phyloP scores from a whole-genome alignment of 2,329 filamentous ascomycete species.

The Penicillium corylophilum region DNA sequence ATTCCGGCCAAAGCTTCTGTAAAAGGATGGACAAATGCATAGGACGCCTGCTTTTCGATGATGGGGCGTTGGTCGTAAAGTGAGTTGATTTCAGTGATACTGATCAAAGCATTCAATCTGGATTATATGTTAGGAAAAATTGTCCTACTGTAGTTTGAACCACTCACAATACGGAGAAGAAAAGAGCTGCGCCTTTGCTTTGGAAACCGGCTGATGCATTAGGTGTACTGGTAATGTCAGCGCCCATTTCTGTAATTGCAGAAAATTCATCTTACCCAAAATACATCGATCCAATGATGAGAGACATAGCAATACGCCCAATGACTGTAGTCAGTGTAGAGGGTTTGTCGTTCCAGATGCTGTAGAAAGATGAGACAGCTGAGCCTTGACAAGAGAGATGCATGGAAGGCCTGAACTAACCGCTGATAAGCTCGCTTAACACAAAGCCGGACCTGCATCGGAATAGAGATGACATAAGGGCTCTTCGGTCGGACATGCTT shows the following conservation, averaged over 20 bases:
- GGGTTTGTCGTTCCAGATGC: constrained; percentile 71
- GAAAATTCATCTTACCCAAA: constrained; percentile 23
- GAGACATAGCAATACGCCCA: constrained; percentile 70
- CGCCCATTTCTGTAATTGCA: neutral
- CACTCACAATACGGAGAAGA: constrained; percentile 83
- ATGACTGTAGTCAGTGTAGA: constrained; percentile 65
- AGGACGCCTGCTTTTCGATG: constrained; percentile 85
- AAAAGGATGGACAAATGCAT: constrained; percentile 86
- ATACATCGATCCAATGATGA: constrained; percentile 67
- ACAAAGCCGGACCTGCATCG: constrained; percentile 77
- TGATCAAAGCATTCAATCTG: constrained; percentile 56
- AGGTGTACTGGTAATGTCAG: constrained; percentile 63
- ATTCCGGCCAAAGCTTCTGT: constrained; percentile 84
- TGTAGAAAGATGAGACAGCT: constrained; percentile 26
- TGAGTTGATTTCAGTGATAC: constrained; percentile 74
- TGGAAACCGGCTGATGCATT: constrained; percentile 70
- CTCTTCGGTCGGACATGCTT: constrained; percentile 39
- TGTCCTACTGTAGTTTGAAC: constrained; percentile 26
- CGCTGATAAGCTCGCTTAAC: constrained; percentile 76
- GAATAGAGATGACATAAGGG: constrained; percentile 76
- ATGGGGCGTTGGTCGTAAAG: constrained; percentile 88
- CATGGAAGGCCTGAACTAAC: constrained; percentile 17
- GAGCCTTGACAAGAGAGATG: neutral
- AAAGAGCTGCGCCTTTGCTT: constrained; percentile 73
- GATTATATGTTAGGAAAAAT: neutral